Conservation (phyloP, 169 alveolate genomes). For the Hammondia hammondi region DNA sequence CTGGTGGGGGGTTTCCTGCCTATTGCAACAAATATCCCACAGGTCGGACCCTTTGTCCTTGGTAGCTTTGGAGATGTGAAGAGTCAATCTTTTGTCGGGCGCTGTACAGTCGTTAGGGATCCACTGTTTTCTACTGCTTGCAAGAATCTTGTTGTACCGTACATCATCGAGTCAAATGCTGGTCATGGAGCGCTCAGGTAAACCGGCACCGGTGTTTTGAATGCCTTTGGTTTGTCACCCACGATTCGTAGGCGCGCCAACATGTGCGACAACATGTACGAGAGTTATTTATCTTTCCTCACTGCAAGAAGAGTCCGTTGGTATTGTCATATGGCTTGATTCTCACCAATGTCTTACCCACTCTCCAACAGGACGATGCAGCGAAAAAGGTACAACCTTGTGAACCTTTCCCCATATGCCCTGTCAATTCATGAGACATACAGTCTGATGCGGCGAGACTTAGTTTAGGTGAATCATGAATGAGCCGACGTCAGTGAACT, state of each 20-base stretch:
- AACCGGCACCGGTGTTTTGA: neutral
- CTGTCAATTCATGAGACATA: neutral
- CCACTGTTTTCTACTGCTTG: conserved; percentile 64
- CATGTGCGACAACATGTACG: conserved; percentile 43
- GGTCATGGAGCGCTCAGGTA: conserved; percentile 24
- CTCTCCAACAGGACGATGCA: conserved; percentile 3
- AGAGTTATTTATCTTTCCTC: conserved; percentile 1
- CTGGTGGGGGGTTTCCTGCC: conserved; percentile 62
- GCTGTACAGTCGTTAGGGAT: conserved; percentile 54
- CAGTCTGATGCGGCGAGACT: conserved; percentile 25
- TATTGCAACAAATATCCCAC: conserved; percentile 69
- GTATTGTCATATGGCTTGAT: neutral
- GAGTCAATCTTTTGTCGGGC: neutral
- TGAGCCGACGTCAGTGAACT: neutral
- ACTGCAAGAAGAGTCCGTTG: neutral
- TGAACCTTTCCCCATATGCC: neutral
- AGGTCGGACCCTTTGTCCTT: neutral
- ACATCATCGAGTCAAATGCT: conserved; percentile 52
- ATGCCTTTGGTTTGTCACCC: neutral
- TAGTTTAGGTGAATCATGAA: neutral
- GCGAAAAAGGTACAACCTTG: neutral
- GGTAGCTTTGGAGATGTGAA: neutral
- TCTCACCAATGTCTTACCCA: too few species aligned
- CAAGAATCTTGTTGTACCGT: conserved; percentile 66
- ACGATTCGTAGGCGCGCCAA: neutral